A percentile compares a stretch with the other conserved stretches of the same genome.
phyloP scores from a whole-genome alignment of 768 basidiomycete genomes.

The Serendipita sp. region DNA sequence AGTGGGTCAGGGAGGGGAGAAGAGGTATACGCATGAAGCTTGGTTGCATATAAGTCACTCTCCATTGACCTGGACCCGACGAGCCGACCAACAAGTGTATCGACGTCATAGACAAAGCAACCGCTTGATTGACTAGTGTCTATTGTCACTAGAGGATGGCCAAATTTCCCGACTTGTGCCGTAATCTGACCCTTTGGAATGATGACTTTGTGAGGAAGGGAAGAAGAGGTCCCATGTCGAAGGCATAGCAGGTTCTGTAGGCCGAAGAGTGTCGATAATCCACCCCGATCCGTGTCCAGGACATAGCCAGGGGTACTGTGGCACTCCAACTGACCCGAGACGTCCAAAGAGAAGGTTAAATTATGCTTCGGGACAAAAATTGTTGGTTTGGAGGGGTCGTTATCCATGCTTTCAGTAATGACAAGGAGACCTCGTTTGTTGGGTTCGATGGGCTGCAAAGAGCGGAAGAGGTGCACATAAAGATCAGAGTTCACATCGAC shows the following conservation, averaged over 20 bases:
- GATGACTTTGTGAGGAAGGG: neutral
- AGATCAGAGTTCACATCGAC: neutral
- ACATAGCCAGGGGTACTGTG: neutral
- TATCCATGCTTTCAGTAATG: neutral
- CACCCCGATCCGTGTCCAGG: neutral
- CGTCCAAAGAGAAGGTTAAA: neutral
- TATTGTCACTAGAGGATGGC: neutral
- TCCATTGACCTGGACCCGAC: slow-evolving; percentile 16
- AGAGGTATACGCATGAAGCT: slow-evolving; percentile 32
- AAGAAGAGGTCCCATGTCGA: neutral
- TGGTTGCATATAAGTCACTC: slow-evolving; percentile 22
- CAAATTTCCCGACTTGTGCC: neutral
- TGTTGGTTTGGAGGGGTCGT: neutral
- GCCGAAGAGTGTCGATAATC: neutral
- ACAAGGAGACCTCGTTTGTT: neutral
- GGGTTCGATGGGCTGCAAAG: neutral
- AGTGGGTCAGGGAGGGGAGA: slow-evolving; percentile 29
- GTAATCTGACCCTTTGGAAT: neutral
- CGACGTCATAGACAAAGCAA: slow-evolving; percentile 16
- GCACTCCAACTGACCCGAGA: neutral
- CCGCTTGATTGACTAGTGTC: neutral
- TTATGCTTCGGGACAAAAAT: neutral
- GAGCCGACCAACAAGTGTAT: slow-evolving; percentile 20
- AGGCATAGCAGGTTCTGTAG: neutral
- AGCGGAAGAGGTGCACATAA: neutral